These are phyloP conservation scores for Platanthera zijinensis DNA, from an alignment of 106 monocot species.

Conservation along the genomic window DNA sequence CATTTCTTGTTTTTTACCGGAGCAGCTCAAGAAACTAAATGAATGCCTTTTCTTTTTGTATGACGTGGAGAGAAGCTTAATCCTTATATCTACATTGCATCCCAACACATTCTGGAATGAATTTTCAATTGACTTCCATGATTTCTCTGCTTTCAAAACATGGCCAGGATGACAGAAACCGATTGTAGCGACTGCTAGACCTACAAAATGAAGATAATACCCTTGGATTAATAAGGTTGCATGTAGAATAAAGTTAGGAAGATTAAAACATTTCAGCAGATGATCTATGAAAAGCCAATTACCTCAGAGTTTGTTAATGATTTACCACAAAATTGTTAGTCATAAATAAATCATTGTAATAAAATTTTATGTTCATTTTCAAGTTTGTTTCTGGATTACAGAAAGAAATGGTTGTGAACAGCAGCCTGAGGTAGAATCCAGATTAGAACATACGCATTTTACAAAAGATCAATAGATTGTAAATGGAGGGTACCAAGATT, in stretches of 20 bases:
- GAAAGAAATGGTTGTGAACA: too few relatives aligned
- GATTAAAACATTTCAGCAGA: background rate
- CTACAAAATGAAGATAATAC: slow-evolving; percentile 26
- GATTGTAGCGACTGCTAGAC: slow-evolving; percentile 72
- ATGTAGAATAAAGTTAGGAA: background rate
- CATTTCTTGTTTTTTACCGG: slow-evolving; percentile 44
- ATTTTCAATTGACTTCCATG: slow-evolving; percentile 58
- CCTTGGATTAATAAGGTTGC: background rate
- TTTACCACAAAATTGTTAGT: background rate
- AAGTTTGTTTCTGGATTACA: too few relatives aligned
- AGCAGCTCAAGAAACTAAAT: slow-evolving; percentile 74
- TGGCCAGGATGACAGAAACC: slow-evolving; percentile 61
- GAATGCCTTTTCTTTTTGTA: slow-evolving; percentile 29
- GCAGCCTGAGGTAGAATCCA: too few relatives aligned
- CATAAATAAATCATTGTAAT: too few relatives aligned
- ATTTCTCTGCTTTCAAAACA: slow-evolving; percentile 64
- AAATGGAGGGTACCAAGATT: too few relatives aligned
- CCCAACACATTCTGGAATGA: slow-evolving; percentile 65
- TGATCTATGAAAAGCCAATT: background rate
- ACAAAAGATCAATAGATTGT: too few relatives aligned
- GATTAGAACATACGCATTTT: too few relatives aligned
- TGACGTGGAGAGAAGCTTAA: slow-evolving; percentile 40
- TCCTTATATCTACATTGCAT: slow-evolving; percentile 60
- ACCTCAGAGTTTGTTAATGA: background rate
- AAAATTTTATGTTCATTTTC: too few relatives aligned